These are phyloP conservation scores for Balakata baccata DNA, from an alignment of 345 rosid species.

Conservation along the genomic window DNA sequence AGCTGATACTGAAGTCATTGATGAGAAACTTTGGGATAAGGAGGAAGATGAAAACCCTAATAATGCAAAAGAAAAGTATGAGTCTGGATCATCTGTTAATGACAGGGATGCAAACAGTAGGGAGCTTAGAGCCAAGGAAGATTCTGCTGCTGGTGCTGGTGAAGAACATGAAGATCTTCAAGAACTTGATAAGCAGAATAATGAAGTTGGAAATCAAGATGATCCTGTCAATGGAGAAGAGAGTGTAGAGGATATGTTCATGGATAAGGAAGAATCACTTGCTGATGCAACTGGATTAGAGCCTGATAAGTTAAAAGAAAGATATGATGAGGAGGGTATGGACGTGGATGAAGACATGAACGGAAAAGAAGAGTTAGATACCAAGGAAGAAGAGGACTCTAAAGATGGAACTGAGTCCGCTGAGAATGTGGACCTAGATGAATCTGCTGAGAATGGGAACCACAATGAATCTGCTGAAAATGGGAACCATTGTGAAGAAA, in stretches of 20 bases:
- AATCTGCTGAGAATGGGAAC: conserved; percentile 27
- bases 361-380: conserved; percentile 36
- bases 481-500: conserved; percentile 36
- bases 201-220: conserved; percentile 47
- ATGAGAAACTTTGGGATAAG: conserved; percentile 70
- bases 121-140: conserved; percentile 88
- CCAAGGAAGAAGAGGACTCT: conserved; percentile 45
- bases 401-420: conserved; percentile 42
- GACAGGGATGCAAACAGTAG: conserved; percentile 50
- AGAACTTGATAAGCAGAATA: conserved; percentile 40
- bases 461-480: conserved; percentile 23
- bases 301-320: conserved; percentile 48
- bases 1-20: conserved; percentile 59
- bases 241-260: conserved; percentile 47
- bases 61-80: conserved; percentile 59
- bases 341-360: conserved; percentile 37
- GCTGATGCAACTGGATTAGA: conserved; percentile 60
- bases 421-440: conserved; percentile 38
- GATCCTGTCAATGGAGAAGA: conserved; percentile 45
- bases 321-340: conserved; percentile 47
- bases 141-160: conserved; percentile 38
- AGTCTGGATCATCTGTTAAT: conserved; percentile 66
- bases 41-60: conserved; percentile 56
- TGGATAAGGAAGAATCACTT: conserved; percentile 62
- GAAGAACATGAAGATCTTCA: conserved; percentile 45